phyloP scores from a whole-genome alignment of 2,329 filamentous ascomycete species.

The Colletotrichum abscissum region DNA sequence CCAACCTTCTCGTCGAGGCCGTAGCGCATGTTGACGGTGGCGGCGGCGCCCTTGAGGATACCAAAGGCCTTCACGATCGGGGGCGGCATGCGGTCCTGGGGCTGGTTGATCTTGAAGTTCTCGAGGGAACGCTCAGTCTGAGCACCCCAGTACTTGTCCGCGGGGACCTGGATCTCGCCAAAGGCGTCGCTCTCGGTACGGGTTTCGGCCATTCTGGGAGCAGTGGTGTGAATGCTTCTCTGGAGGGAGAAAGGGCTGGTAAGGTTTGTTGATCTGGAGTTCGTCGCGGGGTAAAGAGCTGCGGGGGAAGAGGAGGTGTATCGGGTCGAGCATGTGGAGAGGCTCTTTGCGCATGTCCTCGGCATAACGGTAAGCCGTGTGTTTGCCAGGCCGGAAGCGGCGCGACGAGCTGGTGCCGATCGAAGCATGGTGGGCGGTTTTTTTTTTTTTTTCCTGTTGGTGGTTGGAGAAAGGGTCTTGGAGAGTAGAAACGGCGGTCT shows the following conservation, averaged over 20 bases:
- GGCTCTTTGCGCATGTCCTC: conserved; percentile 34
- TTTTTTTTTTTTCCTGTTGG: conserved; percentile 8
- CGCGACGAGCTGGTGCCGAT: conserved; percentile 32
- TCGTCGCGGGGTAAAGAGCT: conserved; percentile 32
- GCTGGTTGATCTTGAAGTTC: conserved; percentile 99
- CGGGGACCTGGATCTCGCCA: conserved; percentile 91
- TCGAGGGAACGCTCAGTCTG: conserved; percentile 95
- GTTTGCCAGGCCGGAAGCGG: conserved; percentile 34
- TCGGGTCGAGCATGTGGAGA: conserved; percentile 35
- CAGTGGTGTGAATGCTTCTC: conserved; percentile 54
- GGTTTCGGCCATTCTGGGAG: conserved; percentile 62
- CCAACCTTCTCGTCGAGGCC: conserved; percentile 83
- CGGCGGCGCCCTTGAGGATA: conserved; percentile 96
- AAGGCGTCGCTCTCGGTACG: conserved; percentile 97
- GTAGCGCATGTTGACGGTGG: conserved; percentile 93
- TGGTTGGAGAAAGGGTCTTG: conserved; percentile 12
- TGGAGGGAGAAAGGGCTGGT: conserved; percentile 25
- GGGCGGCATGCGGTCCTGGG: conserved; percentile 97
- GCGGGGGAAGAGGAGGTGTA: conserved; percentile 24
- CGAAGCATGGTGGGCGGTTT: conserved; percentile 28
- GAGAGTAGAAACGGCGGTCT: background rate
- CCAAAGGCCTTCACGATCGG: conserved; percentile 94
- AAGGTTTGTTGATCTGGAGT: conserved; percentile 24
- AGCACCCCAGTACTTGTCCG: conserved; percentile 98
- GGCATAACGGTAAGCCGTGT: conserved; percentile 32